Conservation (phyloP, 1,284 basidiomycete species). For the Moesziomyces sp. region DNA sequence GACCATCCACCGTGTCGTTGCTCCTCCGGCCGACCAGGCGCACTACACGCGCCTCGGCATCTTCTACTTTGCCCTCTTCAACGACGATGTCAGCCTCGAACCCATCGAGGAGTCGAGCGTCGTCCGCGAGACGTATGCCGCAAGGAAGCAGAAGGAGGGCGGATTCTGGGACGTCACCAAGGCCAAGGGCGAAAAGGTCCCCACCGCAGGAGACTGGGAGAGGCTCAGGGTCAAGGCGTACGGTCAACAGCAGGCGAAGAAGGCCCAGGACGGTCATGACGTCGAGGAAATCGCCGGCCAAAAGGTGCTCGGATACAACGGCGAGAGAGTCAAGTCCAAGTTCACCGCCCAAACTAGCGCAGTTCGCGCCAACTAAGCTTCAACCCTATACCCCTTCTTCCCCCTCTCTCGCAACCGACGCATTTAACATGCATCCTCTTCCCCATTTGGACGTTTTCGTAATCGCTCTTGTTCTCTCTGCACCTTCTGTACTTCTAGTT, state of each 20-base stretch:
- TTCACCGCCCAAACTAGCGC: conserved; percentile 4
- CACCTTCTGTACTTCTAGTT: conserved; percentile 16
- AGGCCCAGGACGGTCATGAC: conserved; percentile 62
- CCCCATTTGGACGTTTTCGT: not conserved
- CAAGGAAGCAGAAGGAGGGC: conserved; percentile 9
- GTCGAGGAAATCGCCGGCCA: conserved; percentile 60
- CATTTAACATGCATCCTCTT: not conserved
- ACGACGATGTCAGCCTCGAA: conserved; percentile 66
- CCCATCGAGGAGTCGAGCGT: conserved; percentile 65
- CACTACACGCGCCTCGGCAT: conserved; percentile 68
- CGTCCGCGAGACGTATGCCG: conserved; percentile 46
- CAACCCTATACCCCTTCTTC: not conserved
- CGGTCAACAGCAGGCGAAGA: conserved; percentile 61
- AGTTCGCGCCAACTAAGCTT: conserved; percentile 19
- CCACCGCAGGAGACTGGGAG: conserved; percentile 65
- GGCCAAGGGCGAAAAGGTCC: conserved; percentile 43
- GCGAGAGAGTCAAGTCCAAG: conserved; percentile 25
- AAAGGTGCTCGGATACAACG: conserved; percentile 60
- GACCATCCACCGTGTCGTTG: conserved; percentile 69
- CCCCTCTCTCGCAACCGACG: not conserved
- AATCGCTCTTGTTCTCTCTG: not conserved
- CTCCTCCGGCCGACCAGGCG: conserved; percentile 69
- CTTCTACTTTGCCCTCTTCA: conserved; percentile 69
- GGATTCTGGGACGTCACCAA: conserved; percentile 56
- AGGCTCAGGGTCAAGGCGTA: conserved; percentile 62